Base-by-base conservation (phyloP, 73 alveolate genomes). In the Tetrahymena malaccensis region DNA sequence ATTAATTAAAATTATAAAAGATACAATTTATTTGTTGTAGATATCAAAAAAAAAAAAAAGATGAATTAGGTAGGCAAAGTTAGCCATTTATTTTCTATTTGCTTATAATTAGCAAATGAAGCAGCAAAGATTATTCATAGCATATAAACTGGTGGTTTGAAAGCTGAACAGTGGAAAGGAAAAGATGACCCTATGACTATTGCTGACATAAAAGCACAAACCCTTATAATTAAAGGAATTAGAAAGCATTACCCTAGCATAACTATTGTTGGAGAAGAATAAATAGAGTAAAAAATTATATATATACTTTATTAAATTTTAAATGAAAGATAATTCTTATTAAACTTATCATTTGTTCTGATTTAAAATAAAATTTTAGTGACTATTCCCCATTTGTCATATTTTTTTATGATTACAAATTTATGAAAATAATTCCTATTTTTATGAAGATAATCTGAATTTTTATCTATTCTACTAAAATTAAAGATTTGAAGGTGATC, bases 241-340 rank as follows among this genome's bases (percentile, higher is more conserved):
- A 85, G 93, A 35, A 95, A 55, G 55, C 43, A 38, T 35, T 96
- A 85, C 94, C 98, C 98, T 34, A 94, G 43, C 10, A 50, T 96
- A 13, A 95, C 94, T 12, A 95, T 96, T 16, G 58, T 96, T 22
- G 97, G 98, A 31, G 98, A 96, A 37, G 98, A 96, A 58, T 19
- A 37, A 22, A 40, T 50, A 25, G 43, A 33, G 84, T 70, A 35
- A 84, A 21, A 43, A 43, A 12, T 21, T 25, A 44, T 13, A 44
- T 7, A 37, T 4, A 37, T 37, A 37, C 43, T 37, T 37, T n/a
- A n/a, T 7, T 37, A 4, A 37, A 37, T 37, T 4, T 37, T 37
- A 37, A 37, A 7, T 7, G 43, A 37, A 4, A 37, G 43, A 3
- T 37, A 7, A 37, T 7, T 37, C 3, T 37, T 37, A 7, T 40